Percentiles rank a stretch among this genome's conserved stretches.
These are phyloP conservation scores for Epichloe festucae DNA, from an alignment of 2,329 filamentous ascomycete genomes.

Conservation along the genomic window DNA sequence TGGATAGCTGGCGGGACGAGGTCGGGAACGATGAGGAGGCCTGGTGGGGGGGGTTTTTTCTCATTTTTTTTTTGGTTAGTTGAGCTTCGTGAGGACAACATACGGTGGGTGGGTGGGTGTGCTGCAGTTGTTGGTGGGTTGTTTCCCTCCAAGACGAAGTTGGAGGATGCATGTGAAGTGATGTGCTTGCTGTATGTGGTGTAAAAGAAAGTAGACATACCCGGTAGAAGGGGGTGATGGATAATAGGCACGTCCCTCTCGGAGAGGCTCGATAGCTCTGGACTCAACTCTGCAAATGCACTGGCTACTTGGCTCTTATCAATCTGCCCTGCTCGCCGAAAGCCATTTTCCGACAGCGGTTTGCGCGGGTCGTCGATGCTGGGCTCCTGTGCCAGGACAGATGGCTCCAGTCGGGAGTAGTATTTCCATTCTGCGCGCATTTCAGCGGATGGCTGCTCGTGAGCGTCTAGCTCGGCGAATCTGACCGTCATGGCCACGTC, in stretches of 20 bases:
- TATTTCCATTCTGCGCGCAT: constrained; percentile 64
- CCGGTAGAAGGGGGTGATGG: constrained; percentile 54
- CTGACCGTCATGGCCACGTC: constrained; percentile 13
- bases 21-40: constrained; percentile 64
- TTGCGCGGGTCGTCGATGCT: constrained; percentile 42
- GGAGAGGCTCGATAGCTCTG: constrained; percentile 18
- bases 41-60: constrained; percentile 28
- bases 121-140: too few relatives aligned
- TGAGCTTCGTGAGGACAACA: too few relatives aligned
- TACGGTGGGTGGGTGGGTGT: not conserved
- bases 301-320: not conserved
- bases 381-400: constrained; percentile 36
- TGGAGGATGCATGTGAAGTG: not conserved
- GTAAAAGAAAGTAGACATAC: constrained; percentile 29
- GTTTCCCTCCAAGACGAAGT: not conserved
- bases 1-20: constrained; percentile 62
- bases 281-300: constrained; percentile 24
- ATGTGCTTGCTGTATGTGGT: too few relatives aligned
- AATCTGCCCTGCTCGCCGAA: not conserved
- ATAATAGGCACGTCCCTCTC: constrained; percentile 38
- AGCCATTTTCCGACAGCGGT: constrained; percentile 22
- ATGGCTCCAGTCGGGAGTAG: constrained; percentile 48
- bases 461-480: constrained; percentile 50
- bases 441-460: constrained; percentile 60
- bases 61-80: not conserved